Base-by-base conservation (phyloP, 176 grass and related monocot species). In the Oryza officinalis region DNA sequence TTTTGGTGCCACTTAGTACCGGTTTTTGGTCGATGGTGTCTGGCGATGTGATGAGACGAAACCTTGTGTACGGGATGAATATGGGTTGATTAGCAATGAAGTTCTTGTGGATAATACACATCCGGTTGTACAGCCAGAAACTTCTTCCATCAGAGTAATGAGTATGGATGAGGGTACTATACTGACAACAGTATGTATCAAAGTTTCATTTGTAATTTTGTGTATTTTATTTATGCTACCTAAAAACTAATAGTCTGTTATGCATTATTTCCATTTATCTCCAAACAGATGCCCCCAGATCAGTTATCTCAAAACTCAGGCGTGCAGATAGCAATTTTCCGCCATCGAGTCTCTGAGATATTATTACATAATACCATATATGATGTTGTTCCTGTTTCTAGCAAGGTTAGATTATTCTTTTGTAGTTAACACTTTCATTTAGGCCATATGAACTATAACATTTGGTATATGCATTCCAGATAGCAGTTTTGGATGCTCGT, bases 331-430 rank as follows among this genome's bases (percentile, higher is more conserved):
- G 41, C 79, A 87, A 65, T 85, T 90, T 88, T 90, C 50, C 78
- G 54, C 76, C 69, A 80, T 80, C 71, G 86, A 66, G 60, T 90
- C 33, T 90, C 76, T 80, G 77, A 33, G 75, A 81, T 93, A 67
- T 79, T 90, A 78, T 86, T 90, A 87, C 40, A 67, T 65, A 85
- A 82, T 82, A 88, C 88, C 46, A 90, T 93, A 80, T 93, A 84
- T 93, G 91, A 90, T 50, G 83, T 90, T 78, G 65, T 90, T 88
- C 91, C 88, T 35, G 22, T 83, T 78, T 93, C 91, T 75, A 88
- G 88, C 85, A 93, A 93, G 85, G 85, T 88, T 67, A 82, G 85
- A n/a, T 68, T 90, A 23, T 75, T 88, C 27, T 75, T 66, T 80
- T 86, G 28, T 75, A 41, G 32, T 68, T 5, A 80, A 37, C 35